A percentile compares a stretch with the other conserved stretches of the same genome.
Conservation (phyloP, 2,329 filamentous ascomycete species). For the Penicillium griseofulvum region DNA sequence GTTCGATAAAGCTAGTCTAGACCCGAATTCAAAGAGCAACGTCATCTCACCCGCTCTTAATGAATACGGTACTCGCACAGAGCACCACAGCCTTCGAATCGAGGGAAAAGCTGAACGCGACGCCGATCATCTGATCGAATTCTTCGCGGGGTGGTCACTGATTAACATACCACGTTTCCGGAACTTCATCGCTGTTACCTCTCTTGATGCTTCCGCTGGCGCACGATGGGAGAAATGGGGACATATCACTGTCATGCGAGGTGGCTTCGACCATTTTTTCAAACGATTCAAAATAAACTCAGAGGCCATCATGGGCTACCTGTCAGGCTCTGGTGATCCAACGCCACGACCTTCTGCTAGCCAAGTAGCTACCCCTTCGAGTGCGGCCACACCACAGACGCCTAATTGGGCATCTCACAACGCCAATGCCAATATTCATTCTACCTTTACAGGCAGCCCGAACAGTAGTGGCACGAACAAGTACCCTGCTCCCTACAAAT, state of each 20-base stretch:
- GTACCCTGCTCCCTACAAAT: neutral
- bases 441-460: neutral
- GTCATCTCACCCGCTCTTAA: slow-evolving; percentile 32
- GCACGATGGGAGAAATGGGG: slow-evolving; percentile 16
- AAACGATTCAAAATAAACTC: neutral
- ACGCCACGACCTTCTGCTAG: neutral
- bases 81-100: slow-evolving; percentile 22
- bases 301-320: neutral
- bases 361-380: neutral
- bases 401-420: neutral
- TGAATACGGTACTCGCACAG: slow-evolving; percentile 28
- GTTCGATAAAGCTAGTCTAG: slow-evolving; percentile 19
- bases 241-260: slow-evolving; percentile 6
- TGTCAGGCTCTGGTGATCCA: neutral
- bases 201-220: neutral
- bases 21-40: slow-evolving; percentile 23
- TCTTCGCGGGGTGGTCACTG: slow-evolving; percentile 40
- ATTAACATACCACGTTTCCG: slow-evolving; percentile 33
- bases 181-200: slow-evolving; percentile 30
- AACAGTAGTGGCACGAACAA: neutral
- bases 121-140: slow-evolving; percentile 39
- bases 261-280: slow-evolving; percentile 1
- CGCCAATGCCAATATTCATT: neutral
- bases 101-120: slow-evolving; percentile 29
- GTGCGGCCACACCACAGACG: neutral